Conservation (phyloP, 208 protist species). For the Vickermania spadyakhi region DNA sequence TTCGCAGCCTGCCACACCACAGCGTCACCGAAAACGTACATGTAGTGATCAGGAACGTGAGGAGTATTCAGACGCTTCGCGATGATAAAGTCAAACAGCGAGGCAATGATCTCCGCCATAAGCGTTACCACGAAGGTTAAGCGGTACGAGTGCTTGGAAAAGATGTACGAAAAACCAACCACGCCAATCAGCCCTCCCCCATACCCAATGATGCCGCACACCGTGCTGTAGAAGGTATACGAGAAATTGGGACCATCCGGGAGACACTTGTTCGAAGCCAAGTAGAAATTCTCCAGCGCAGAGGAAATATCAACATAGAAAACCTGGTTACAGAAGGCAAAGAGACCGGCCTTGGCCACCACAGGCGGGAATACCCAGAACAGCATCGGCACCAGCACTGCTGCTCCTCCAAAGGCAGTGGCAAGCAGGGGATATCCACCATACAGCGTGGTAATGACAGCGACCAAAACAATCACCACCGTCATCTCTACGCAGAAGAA, state of each 20-base stretch:
- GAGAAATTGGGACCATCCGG: constrained; percentile 43
- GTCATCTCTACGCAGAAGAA: constrained; percentile 33
- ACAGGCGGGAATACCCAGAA: constrained; percentile 2
- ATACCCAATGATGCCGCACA: constrained; percentile 31
- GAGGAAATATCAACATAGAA: constrained; percentile 35
- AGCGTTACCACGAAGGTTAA: constrained; percentile 28
- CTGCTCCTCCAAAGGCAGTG: not conserved
- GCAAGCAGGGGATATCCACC: not conserved
- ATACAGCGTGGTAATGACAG: constrained; percentile 22
- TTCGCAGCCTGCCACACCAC: constrained; percentile 39
- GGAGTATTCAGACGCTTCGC: constrained; percentile 41
- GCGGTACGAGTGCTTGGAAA: constrained; percentile 38
- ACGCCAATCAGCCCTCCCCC: constrained; percentile 28
- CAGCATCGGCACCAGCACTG: not conserved
- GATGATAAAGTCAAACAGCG: constrained; percentile 50
- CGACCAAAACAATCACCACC: constrained; percentile 17
- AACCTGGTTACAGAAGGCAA: constrained; percentile 4
- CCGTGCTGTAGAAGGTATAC: constrained; percentile 55
- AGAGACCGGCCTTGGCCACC: constrained; percentile 1
- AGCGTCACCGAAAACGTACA: constrained; percentile 68
- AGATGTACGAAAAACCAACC: constrained; percentile 38
- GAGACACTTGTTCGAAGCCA: constrained; percentile 23
- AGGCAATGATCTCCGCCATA: constrained; percentile 21
- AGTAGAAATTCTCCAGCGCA: constrained; percentile 35
- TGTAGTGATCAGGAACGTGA: constrained; percentile 32